Evolutionary conservation across 2,329 filamentous ascomycete species (phyloP).

Genomic region (Lachnellula arida): DNA sequence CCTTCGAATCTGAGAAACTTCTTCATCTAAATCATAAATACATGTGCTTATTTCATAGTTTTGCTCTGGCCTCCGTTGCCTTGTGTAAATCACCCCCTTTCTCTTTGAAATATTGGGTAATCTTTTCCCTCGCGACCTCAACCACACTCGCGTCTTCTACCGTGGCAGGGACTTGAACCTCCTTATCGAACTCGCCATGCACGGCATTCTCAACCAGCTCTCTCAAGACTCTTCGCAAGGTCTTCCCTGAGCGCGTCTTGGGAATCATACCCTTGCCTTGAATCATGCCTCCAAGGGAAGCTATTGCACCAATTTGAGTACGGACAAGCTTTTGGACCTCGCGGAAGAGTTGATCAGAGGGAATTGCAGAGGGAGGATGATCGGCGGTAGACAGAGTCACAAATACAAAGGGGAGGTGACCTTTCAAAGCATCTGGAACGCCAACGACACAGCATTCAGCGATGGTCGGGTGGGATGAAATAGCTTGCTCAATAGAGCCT

Average conservation of each 20-base stretch:
- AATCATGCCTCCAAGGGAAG: slow-evolving; percentile 78
- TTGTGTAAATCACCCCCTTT: slow-evolving; percentile 25
- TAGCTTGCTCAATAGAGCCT: slow-evolving; percentile 88
- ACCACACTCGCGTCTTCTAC: slow-evolving; percentile 78
- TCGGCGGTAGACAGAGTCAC: slow-evolving; percentile 55
- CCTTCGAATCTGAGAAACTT: no score
- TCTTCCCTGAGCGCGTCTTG: slow-evolving; percentile 90
- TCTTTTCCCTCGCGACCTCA: slow-evolving; percentile 64
- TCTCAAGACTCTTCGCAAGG: slow-evolving; percentile 72
- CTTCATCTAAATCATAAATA: no score
- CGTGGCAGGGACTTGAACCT: slow-evolving; percentile 73
- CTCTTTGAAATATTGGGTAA: slow-evolving; percentile 70
- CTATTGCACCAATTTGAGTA: slow-evolving; percentile 81
- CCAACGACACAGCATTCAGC: slow-evolving; percentile 84
- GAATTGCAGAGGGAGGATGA: slow-evolving; percentile 48
- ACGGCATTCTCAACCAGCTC: slow-evolving; percentile 81
- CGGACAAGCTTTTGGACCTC: slow-evolving; percentile 73
- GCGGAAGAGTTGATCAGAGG: slow-evolving; percentile 39
- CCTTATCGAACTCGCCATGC: slow-evolving; percentile 65
- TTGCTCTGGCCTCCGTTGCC: slow-evolving; percentile 37
- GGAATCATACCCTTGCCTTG: slow-evolving; percentile 84
- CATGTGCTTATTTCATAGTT: slow-evolving; percentile 37
- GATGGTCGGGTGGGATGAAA: slow-evolving; percentile 72
- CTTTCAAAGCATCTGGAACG: slow-evolving; percentile 81
- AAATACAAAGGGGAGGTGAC: slow-evolving; percentile 88